Percentiles rank a stretch among this genome's conserved stretches.
Conservation (phyloP, 2,329 filamentous ascomycete genomes). For the Aulographum hederae region DNA sequence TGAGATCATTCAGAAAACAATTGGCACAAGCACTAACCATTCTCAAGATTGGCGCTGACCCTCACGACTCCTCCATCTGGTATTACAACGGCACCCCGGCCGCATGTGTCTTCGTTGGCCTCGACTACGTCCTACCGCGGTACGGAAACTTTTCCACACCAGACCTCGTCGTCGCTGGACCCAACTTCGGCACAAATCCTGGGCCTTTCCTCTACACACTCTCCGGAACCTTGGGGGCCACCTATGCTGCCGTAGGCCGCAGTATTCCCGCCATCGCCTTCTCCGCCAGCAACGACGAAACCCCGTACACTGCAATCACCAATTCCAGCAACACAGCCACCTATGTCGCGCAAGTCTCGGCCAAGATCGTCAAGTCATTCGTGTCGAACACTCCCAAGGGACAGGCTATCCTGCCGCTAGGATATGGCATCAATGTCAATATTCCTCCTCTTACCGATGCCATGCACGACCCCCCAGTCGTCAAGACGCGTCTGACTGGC, state of each 20-base stretch:
- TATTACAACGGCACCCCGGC: conserved; percentile 43
- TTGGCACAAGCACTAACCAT: neutral
- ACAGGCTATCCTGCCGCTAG: conserved; percentile 22
- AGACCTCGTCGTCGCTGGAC: conserved; percentile 36
- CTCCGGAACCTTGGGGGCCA: conserved; percentile 31
- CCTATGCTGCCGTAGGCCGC: conserved; percentile 30
- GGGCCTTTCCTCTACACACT: conserved; percentile 36
- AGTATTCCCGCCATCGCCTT: conserved; percentile 32
- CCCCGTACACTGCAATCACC: conserved; percentile 11
- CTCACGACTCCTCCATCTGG: conserved; percentile 35
- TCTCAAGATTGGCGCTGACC: conserved; percentile 27
- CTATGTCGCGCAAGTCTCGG: conserved; percentile 23
- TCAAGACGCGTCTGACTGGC: conserved; percentile 30
- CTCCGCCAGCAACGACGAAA: conserved; percentile 16
- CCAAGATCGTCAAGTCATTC: conserved; percentile 26
- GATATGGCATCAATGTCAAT: conserved; percentile 33
- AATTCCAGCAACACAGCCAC: conserved; percentile 23
- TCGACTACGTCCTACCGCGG: conserved; percentile 36
- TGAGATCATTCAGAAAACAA: neutral
- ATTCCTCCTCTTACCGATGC: conserved; percentile 24
- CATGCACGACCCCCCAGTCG: conserved; percentile 23
- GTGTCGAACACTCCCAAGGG: conserved; percentile 17
- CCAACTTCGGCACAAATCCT: conserved; percentile 36
- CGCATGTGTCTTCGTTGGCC: conserved; percentile 34
- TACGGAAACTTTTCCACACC: conserved; percentile 29